A percentile compares a stretch with the other conserved stretches of the same genome.
phyloP scores from a whole-genome alignment of 306 rosid genomes.

The Cicer cuneatum region DNA sequence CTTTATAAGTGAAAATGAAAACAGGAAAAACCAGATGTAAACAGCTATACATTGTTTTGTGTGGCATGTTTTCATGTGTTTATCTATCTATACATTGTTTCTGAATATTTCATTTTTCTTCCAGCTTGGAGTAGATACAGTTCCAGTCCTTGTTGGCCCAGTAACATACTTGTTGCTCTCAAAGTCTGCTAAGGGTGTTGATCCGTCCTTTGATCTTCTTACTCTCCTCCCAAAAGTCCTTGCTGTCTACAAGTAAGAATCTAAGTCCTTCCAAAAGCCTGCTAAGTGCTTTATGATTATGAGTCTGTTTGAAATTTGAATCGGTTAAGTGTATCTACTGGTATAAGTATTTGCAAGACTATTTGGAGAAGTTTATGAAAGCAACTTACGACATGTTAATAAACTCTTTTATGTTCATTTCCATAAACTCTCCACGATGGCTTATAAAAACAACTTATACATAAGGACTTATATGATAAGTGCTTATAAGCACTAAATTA shows the following conservation, averaged over 20 bases:
- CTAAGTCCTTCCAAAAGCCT: too few relatives aligned
- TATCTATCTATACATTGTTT: neutral
- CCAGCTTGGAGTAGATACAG: conserved; percentile 90
- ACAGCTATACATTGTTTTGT: neutral
- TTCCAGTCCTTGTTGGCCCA: conserved; percentile 84
- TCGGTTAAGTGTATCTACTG: neutral
- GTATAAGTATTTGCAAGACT: neutral
- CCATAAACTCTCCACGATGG: neutral
- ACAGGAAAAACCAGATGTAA: too few relatives aligned
- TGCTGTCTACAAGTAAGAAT: conserved; percentile 72
- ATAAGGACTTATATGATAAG: neutral
- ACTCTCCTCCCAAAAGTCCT: conserved; percentile 76
- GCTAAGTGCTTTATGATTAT: neutral
- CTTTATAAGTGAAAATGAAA: too few relatives aligned
- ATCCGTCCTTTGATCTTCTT: conserved; percentile 67
- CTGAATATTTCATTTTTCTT: conserved; percentile 38
- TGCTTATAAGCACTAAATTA: neutral
- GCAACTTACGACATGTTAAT: neutral
- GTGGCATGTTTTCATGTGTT: conserved; percentile 22
- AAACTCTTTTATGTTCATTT: neutral
- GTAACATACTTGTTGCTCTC: conserved; percentile 86
- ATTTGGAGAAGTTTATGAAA: neutral
- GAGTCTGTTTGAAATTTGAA: neutral
- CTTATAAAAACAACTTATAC: neutral
- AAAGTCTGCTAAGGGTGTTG: conserved; percentile 85